A percentile compares a stretch with the other conserved stretches of the same genome.
Conservation (phyloP, 257 asterid genomes). For the Nicotiana benthamiana region DNA sequence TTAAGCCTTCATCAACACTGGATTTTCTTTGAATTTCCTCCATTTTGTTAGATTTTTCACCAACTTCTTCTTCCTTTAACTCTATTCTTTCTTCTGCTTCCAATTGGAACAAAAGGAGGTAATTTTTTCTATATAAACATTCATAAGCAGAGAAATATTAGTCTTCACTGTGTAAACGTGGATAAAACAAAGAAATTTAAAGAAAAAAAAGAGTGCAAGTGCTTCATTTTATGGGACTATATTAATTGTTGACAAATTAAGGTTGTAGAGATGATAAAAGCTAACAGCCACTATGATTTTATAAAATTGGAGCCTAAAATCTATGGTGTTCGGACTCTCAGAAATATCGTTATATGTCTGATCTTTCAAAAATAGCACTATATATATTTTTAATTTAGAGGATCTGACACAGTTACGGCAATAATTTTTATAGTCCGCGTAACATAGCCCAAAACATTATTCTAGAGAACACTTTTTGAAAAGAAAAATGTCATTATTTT, state of each 20-base stretch:
- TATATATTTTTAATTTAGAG: too few relatives aligned
- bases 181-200: not conserved
- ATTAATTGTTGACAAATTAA: too few relatives aligned
- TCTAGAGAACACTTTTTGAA: not conserved
- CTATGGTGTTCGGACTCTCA: too few relatives aligned
- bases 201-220: not conserved
- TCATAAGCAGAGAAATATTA: not conserved
- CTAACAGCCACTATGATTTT: too few relatives aligned
- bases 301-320: too few relatives aligned
- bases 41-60: not conserved
- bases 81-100: not conserved
- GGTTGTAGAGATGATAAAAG: too few relatives aligned
- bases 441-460: too few relatives aligned
- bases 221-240: not conserved
- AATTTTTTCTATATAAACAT: not conserved
- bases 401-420: fast-evolving
- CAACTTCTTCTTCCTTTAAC: not conserved
- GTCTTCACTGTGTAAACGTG: too few relatives aligned
- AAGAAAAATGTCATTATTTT: too few relatives aligned
- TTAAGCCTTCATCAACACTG: not conserved
- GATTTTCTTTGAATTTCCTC: not conserved
- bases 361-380: too few relatives aligned
- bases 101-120: not conserved
- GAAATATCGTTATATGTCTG: too few relatives aligned
- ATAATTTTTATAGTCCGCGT: fast-evolving